Base-by-base conservation (phyloP, 148 eudicot genomes). In the Nyssa sinensis region DNA sequence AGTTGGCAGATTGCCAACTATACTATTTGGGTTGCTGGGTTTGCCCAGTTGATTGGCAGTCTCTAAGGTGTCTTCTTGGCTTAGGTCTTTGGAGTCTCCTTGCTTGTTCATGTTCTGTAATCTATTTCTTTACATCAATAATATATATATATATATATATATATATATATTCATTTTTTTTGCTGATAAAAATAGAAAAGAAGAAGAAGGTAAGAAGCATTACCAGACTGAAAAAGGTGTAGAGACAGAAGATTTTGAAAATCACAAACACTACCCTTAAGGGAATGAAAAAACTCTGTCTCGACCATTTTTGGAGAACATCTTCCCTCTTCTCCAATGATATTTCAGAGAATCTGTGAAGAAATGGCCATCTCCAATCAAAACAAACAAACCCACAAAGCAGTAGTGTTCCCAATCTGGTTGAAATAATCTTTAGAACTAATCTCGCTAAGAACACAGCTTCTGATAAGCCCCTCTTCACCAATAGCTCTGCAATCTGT, bases 291-390 rank as follows among this genome's bases (percentile, higher is more conserved):
- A 61, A 71, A n/a, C 75, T 79, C 33, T 80, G 74, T 47, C 30
- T 84, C 8, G 91, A 90, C 97, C 97, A 92, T 59, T 55, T 84
- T 72, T 88, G 86, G 9, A 92, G 91, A 19, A 92, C 57, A 32
- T 64, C 55, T 28, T 92, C 96, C 78, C 97, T 84, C 62, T 85
- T 81, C 1, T 61, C 74, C 83, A 89, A 60, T n/a, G 78, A 62
- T 61, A 89, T 35, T 57, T 89, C 81, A 10, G 90, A 76, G 69
- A 89, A 89, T 3, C 73, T 85, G 72, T 78, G 82, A 62, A 92
- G 67, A 77, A 84, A 90, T 19, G 94, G 97, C 85, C 84, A 92
- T 58, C 59, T 88, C 88, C 81, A 62, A 27, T 75, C 82, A 74
- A 92, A 79, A 79, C 89, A 86, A 39, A 73, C 17, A 30, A 32